Conservation (phyloP, 2,329 filamentous ascomycete genomes). For the Aspergillus sp. region DNA sequence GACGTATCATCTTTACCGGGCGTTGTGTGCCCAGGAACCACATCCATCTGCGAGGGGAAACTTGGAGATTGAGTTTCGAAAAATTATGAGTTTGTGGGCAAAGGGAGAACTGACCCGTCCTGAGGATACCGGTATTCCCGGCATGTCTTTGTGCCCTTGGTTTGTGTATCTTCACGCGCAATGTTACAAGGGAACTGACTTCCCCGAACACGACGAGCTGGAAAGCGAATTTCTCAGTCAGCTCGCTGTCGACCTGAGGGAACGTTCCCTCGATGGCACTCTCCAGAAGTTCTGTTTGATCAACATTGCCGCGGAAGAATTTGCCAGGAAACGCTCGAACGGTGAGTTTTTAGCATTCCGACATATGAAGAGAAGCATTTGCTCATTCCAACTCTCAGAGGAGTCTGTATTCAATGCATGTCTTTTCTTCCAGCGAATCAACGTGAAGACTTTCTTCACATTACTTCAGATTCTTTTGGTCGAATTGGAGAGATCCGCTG, state of each 20-base stretch:
- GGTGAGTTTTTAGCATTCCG: slow-evolving; percentile 35
- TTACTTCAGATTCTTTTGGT: slow-evolving; percentile 62
- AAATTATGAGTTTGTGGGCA: slow-evolving; percentile 50
- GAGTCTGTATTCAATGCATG: slow-evolving; percentile 40
- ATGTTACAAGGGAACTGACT: slow-evolving; percentile 69
- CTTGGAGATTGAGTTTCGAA: slow-evolving; percentile 69
- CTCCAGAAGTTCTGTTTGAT: slow-evolving; percentile 74
- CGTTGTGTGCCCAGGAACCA: slow-evolving; percentile 64
- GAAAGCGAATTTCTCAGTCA: slow-evolving; percentile 79
- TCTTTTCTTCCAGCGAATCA: slow-evolving; percentile 65
- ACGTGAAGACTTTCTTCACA: slow-evolving; percentile 65
- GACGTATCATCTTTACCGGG: slow-evolving; percentile 83
- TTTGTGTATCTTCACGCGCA: slow-evolving; percentile 80
- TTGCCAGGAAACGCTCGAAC: slow-evolving; percentile 55
- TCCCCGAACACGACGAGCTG: slow-evolving; percentile 67
- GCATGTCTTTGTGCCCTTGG: slow-evolving; percentile 63
- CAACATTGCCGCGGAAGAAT: slow-evolving; percentile 75
- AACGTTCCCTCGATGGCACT: slow-evolving; percentile 54
- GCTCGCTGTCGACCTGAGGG: slow-evolving; percentile 63
- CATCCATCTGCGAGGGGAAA: slow-evolving; percentile 68
- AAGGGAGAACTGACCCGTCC: slow-evolving; percentile 43
- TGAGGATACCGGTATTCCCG: slow-evolving; percentile 43
- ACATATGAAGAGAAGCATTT: background rate
- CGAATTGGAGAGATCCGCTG: slow-evolving; percentile 56
- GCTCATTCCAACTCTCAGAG: slow-evolving; percentile 27